Evolutionary conservation across 2,329 filamentous ascomycete species (phyloP), one percentile per base, ranked within the genome.

Genomic region (Diaporthe humulicola): DNA sequence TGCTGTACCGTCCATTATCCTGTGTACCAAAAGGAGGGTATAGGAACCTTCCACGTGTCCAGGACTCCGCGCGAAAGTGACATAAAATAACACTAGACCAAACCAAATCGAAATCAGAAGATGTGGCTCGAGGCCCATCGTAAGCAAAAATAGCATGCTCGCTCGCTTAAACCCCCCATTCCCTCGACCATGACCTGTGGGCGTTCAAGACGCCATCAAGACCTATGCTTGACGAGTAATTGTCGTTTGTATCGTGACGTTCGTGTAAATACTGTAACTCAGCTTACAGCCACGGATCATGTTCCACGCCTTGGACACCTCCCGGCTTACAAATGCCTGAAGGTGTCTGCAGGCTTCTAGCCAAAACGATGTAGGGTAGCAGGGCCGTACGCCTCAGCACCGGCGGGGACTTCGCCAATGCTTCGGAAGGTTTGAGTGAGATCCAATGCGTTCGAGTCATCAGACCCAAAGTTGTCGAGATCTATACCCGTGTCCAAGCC

Each of bases 351-450:
- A 45, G 73, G 56, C 40, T 38, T 57, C 72, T 76, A 76, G 36
- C 73, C 75, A 70, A 72, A 76, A 25, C 64, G 75, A 70, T 74
- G 75, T 12, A 76, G 50, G 15, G 75, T 76, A 5, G 75, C 69
- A 57, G 75, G 73, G 5, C 73, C 75, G 33, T 74, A 74, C 2
- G 75, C 54, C 28, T 76, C 75, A 36, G 74, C 25, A 64, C 75
- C 70, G 6, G 66, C 22, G 12, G 73, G 75, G 15, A 73, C 57
- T 45, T 76, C 75, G 48, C 75, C 75, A 38, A 76, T 76, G 73
- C 75, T 72, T 45, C 75, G 73, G 40, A 76, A 76, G 15, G 75
- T 73, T 30, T 76, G 75, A 4, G 75, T 76, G 7, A 76, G 75
- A 54, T 76, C 75, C 48, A 76, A 40, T 4, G 75, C 70, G 14